A percentile compares a stretch with the other conserved stretches of the same genome.
phyloP scores from a whole-genome alignment of 2,329 filamentous ascomycete genomes.

The Ceratocystis smalleyi region DNA sequence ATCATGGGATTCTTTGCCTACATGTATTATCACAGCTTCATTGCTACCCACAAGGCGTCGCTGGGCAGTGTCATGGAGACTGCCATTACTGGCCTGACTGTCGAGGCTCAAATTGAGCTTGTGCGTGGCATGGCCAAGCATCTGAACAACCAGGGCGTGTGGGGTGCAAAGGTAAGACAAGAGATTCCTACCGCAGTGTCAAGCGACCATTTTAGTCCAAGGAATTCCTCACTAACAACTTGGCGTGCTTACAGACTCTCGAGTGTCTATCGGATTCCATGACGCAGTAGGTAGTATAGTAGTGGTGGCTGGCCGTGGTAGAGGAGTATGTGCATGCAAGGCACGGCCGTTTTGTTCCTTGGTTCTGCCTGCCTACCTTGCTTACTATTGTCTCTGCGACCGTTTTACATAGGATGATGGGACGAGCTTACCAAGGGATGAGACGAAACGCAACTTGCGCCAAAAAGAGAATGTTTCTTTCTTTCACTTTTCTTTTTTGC shows the following conservation, averaged over 20 bases:
- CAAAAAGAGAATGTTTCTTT: neutral
- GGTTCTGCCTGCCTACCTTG: neutral
- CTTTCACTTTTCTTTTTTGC: neutral
- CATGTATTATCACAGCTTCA: conserved; percentile 97
- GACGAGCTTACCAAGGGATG: neutral
- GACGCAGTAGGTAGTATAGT: neutral
- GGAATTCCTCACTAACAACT: neutral
- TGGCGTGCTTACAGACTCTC: conserved; percentile 1
- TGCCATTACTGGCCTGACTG: conserved; percentile 73
- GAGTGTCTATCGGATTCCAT: conserved; percentile 10
- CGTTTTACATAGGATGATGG: neutral
- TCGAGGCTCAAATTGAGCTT: conserved; percentile 79
- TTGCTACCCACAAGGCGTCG: conserved; percentile 71
- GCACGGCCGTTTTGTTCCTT: neutral
- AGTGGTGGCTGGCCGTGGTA: neutral
- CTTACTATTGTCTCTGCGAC: neutral
- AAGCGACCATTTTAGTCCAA: too few relatives aligned
- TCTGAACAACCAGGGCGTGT: conserved; percentile 46
- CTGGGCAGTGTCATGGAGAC: conserved; percentile 80
- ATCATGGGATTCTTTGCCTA: conserved; percentile 99
- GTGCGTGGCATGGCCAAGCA: conserved; percentile 49
- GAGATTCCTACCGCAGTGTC: neutral
- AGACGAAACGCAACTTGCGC: neutral
- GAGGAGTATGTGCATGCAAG: too few relatives aligned
- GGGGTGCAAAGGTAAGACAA: conserved; percentile 26